Conservation (phyloP, 1,284 basidiomycete species). For the Austropuccinia psidii region DNA sequence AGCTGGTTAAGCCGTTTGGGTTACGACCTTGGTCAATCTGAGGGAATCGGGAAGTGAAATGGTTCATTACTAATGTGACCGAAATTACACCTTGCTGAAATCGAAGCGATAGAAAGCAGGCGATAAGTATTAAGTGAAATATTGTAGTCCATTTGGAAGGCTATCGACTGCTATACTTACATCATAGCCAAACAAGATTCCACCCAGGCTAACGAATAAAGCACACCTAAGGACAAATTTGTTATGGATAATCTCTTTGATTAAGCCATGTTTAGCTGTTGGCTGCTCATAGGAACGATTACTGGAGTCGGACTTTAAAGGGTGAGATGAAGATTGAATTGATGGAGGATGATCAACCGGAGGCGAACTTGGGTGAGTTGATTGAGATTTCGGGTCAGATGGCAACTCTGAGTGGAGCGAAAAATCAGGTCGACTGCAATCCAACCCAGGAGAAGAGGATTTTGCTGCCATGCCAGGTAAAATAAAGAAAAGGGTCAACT, state of each 20-base stretch:
- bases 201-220: conserved; percentile 31
- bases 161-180: neutral
- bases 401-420: too few species aligned
- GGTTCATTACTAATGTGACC: conserved; percentile 44
- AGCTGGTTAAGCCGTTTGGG: conserved; percentile 8
- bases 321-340: too few species aligned
- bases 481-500: too few species aligned
- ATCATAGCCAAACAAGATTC: conserved; percentile 36
- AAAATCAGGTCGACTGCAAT: too few species aligned
- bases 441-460: too few species aligned
- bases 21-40: conserved; percentile 39
- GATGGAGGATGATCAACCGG: too few species aligned
- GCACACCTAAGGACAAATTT: conserved; percentile 25
- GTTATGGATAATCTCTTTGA: conserved; percentile 1
- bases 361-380: too few species aligned
- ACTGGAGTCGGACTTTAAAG: too few species aligned
- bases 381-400: too few species aligned
- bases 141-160: neutral
- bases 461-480: too few species aligned
- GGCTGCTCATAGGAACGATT: neutral
- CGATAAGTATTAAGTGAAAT: neutral
- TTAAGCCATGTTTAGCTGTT: neutral
- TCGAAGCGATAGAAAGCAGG: conserved; percentile 38
- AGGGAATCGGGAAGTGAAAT: conserved; percentile 44
- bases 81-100: conserved; percentile 46